Evolutionary conservation across 768 basidiomycete genomes (phyloP), one percentile per base, ranked within the genome.

Genomic region (Chalciporus pseudorubinellus): DNA sequence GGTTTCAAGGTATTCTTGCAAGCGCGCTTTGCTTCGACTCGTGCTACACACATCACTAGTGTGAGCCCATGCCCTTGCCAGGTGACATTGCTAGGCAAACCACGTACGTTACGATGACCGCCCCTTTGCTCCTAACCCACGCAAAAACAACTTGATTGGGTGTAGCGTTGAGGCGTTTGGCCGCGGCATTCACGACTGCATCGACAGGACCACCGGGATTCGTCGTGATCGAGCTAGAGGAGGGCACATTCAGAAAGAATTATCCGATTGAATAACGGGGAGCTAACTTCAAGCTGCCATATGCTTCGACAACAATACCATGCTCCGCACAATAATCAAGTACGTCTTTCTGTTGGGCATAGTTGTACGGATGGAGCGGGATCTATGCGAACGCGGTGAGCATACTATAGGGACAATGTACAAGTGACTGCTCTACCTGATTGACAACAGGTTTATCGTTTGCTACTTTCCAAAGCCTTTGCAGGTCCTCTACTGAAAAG

Each of bases 331-430:
- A 71, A 50, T 77, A 79, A 29, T 78, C 74, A 48, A 87, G 70
- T 33, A 85, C 72, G 4, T 77, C 77, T 54, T 81, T 76, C 36
- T 78, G 78, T 18, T 78, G 73, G 29, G 80, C 76, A 72, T 82
- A 84, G 47, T 87, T 80, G 63, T 87, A 89, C 11, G 89, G 86
- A 62, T 88, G 84, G 28, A 89, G 70, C 52, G 77, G 76, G 44
- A 89, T 84, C 83, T 88, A 36, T 12, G 29, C 29, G 12, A 7
- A 14, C 8, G 14, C 16, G 16, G 44, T 16, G 3, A 29, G n/a
- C n/a, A 11, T 43, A n/a, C 18, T 18, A 18, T 22, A 42, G 31
- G 21, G 41, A 40, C 34, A 47, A 12, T 45, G 20, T 10, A 3
- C 24, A 39, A 31, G 18, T 24, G 14, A 14, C 58, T 54, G 4